Evolutionary conservation across 441 rosid species (phyloP).

Genomic region (Croton laevigatus): DNA sequence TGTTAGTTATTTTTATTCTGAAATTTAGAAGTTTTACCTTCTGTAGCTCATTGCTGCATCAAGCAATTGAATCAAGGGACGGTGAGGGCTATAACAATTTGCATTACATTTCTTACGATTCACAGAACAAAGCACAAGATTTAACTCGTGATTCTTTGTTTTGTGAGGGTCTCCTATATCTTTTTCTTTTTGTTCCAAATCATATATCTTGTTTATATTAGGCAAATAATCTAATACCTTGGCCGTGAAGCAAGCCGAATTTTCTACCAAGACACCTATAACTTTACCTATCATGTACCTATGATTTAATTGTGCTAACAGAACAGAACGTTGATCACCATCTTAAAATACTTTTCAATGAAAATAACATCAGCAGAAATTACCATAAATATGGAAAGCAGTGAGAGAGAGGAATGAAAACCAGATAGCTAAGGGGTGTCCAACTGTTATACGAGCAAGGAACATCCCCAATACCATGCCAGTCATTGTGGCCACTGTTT

Average conservation of each 20-base stretch:
- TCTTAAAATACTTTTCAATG: not conserved
- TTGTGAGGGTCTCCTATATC: not conserved
- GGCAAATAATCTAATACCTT: not conserved
- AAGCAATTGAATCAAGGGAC: not conserved
- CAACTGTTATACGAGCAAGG: constrained; percentile 69
- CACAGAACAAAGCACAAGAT: too few relatives aligned
- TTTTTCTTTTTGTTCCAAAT: too few relatives aligned
- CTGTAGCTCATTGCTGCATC: not conserved
- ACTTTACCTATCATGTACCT: not conserved
- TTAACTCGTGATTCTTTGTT: not conserved
- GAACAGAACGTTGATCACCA: not conserved
- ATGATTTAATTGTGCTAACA: not conserved
- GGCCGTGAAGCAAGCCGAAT: not conserved
- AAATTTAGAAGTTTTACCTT: not conserved
- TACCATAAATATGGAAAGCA: constrained; percentile 89
- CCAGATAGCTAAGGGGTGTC: constrained; percentile 77
- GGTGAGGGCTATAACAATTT: too few relatives aligned
- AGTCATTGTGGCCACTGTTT: constrained; percentile 88
- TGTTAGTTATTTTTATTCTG: not conserved
- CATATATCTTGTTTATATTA: not conserved
- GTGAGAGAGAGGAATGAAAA: constrained; percentile 78
- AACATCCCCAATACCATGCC: constrained; percentile 97
- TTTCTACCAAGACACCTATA: not conserved
- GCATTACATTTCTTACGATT: too few relatives aligned
- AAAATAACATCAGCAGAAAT: constrained; percentile 29